Evolutionary conservation across 2,329 filamentous ascomycete species (phyloP), one percentile per base, ranked within the genome.

Genomic region (Penicillium paneum): DNA sequence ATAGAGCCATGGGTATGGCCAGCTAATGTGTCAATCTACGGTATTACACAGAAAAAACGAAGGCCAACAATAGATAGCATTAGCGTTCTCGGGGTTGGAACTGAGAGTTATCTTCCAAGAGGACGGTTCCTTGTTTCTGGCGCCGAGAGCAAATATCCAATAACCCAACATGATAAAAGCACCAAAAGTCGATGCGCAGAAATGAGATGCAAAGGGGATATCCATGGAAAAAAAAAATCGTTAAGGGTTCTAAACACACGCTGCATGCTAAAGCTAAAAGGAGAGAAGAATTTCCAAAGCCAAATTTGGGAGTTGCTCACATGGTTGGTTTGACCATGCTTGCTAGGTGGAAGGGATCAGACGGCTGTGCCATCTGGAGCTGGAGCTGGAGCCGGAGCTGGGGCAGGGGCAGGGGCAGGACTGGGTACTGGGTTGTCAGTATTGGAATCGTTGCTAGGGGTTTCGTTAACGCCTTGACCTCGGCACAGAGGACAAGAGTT

Each of bases 381-480:
- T n/a, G 53, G 57, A 47, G 60, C 47, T 42, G 39, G 13, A 1
- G 38, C 39, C 31, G 63, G 43, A 26, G 56, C 48, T 17, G 54
- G 56, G 45, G 38, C 38, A 35, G 63, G 43, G 21, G 56, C 48
- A 21, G 54, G 57, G 47, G 59, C 45, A 50, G 58, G 32, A 28
- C 54, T 58, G 32, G 66, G 32, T 2, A 59, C 44, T 21, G 63
- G 21, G 17, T 55, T 42, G 2, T 34, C 15, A 19, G 29, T 13
- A 19, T 60, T 39, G 62, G 45, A 31, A 19, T 43, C 51, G 31
- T 59, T 50, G 26, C 39, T 63, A 8, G 64, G 49, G 3, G 64
- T 70, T 59, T 77, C 75, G 41, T 67, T 64, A n/a, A 77, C 75
- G 35, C 75, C 75, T 51, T 77, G 71, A 17, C 71, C 69, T 54